Conservation (phyloP, 305 asterid genomes). For the Nicotiana rustica region DNA sequence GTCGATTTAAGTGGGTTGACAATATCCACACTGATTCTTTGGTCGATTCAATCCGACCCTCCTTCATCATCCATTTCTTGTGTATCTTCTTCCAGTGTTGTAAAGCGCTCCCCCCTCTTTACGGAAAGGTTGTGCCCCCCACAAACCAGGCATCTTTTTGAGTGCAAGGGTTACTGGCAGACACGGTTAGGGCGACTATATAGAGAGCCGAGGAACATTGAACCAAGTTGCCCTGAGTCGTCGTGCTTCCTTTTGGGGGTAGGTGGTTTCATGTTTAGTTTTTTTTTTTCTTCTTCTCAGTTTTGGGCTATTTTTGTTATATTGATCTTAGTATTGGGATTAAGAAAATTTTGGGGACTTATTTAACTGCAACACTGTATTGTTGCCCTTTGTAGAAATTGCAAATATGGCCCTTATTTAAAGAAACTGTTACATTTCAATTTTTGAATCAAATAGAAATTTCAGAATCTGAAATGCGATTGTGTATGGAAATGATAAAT, state of each 20-base stretch:
- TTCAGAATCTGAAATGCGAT: background rate
- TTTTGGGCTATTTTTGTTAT: slow-evolving; percentile 56
- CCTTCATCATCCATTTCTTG: slow-evolving; percentile 51
- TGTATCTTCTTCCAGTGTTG: slow-evolving; percentile 55
- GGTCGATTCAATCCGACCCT: slow-evolving; percentile 64
- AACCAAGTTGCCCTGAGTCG: slow-evolving; percentile 45
- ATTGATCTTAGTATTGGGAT: slow-evolving; percentile 48
- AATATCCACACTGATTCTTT: slow-evolving; percentile 55
- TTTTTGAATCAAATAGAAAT: slow-evolving; percentile 30
- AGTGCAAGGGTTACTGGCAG: slow-evolving; percentile 50
- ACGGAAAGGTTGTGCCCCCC: slow-evolving; percentile 43
- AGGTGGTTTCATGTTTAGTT: slow-evolving; percentile 36
- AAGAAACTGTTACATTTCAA: slow-evolving; percentile 35
- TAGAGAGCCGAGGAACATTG: slow-evolving; percentile 42
- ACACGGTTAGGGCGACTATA: slow-evolving; percentile 42
- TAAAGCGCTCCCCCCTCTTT: slow-evolving; percentile 42
- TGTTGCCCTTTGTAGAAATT: slow-evolving; percentile 57
- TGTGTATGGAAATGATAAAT: too few relatives aligned
- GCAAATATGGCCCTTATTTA: slow-evolving; percentile 49
- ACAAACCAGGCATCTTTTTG: slow-evolving; percentile 43
- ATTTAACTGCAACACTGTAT: slow-evolving; percentile 46
- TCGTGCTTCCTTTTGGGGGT: slow-evolving; percentile 44
- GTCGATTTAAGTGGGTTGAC: slow-evolving; percentile 54
- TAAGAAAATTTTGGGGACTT: slow-evolving; percentile 53
- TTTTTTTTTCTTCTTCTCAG: slow-evolving; percentile 11